Evolutionary conservation across 352 stramenopile genomes (phyloP), one percentile per base, ranked within the genome.

Genomic region (Pelagophyceae sp.): DNA sequence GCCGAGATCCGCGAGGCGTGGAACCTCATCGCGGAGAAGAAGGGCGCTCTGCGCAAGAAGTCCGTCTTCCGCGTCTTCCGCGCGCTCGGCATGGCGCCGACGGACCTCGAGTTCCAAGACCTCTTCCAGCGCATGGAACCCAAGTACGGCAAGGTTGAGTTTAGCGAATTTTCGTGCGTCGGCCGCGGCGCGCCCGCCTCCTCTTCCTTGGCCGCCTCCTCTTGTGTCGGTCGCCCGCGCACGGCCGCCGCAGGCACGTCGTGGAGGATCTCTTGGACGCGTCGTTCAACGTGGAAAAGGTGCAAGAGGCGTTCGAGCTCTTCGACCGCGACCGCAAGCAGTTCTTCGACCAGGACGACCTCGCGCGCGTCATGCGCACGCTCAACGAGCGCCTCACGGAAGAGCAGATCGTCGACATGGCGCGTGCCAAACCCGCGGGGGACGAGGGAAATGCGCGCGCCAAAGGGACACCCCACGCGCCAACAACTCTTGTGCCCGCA

Each of bases 1-100:
- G 67, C 67, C 20, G 67, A 74, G 67, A 29, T 74, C 35, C 31
- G 31, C 33, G 67, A 74, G 67, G 67, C 67, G 35, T 74, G 67
- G 67, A 74, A 74, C 38, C 38, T 74, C 25, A 58, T 74, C n/a
- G 67, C 67, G 15, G 67, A 74, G 35, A 74, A 74, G 37, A 74
- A 74, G 67, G 1, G 0, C 33, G 5, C 1, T 19, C 38, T 74
- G 15, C 33, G 67, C 31, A 58, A 50, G 20, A 74, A 74, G 67
- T 33, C 51, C 6, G 67, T 74, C 5, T 74, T 37, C 38, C 51
- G 58, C 23, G 67, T 74, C 1, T 11, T 58, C 11, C 67, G 67
- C 33, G 67, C 67, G 2, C 38, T 74, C 17, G 67, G 67, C 67
- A 50, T 74, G 35, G 67, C 67, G 35, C 67, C 67, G 27, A 74